Percentiles rank a stretch among this genome's conserved stretches.
These are phyloP conservation scores for Blastocrithidia nonstop DNA, from an alignment of 208 protist genomes.

Conservation along the genomic window DNA sequence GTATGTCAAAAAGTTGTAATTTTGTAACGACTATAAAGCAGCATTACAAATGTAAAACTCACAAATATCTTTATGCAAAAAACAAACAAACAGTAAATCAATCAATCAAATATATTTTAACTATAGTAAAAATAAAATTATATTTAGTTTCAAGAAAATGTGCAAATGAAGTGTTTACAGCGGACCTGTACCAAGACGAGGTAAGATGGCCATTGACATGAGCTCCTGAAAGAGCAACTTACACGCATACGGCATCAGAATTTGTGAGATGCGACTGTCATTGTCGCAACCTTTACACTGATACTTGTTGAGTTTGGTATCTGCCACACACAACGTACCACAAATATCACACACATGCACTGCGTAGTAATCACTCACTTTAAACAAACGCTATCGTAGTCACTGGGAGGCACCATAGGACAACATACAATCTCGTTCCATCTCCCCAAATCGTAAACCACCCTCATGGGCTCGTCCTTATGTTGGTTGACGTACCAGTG, in stretches of 20 bases:
- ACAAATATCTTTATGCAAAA: too few species aligned
- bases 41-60: too few species aligned
- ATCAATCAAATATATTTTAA: neutral
- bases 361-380: slow-evolving; percentile 92
- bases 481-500: slow-evolving; percentile 98
- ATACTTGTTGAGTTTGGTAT: slow-evolving; percentile 48
- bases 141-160: neutral
- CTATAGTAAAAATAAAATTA: slow-evolving; percentile 1
- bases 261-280: slow-evolving; percentile 68
- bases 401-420: slow-evolving; percentile 91
- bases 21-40: too few species aligned
- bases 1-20: too few species aligned
- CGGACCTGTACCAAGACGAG: slow-evolving; percentile 17
- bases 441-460: slow-evolving; percentile 99
- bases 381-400: slow-evolving; percentile 96
- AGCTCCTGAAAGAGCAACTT: slow-evolving; percentile 99
- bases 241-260: slow-evolving; percentile 98
- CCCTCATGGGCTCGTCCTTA: slow-evolving; percentile 96
- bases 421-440: slow-evolving; percentile 99
- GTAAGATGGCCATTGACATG: slow-evolving; percentile 94
- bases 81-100: neutral
- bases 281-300: slow-evolving; percentile 93
- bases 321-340: slow-evolving; percentile 65
- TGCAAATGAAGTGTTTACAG: slow-evolving; percentile 8
- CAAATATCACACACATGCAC: slow-evolving; percentile 90